phyloP scores from a whole-genome alignment of 176 grass and related monocot species.

The Bonia amplexicaulis region DNA sequence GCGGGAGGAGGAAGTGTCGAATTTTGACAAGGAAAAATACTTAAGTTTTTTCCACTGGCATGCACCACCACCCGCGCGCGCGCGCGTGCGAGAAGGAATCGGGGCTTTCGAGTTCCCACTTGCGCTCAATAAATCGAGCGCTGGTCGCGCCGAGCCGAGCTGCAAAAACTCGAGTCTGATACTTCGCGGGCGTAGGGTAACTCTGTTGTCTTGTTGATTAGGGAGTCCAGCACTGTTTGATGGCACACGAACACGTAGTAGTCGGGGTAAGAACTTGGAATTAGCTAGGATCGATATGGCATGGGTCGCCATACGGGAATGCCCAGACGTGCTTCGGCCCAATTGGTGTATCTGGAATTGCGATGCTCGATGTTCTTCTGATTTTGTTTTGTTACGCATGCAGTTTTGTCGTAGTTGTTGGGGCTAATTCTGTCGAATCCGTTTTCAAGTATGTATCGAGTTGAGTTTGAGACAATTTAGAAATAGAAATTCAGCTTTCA shows the following conservation, averaged over 20 bases:
- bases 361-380: conserved; percentile 12
- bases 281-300: conserved; percentile 32
- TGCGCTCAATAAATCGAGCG: too few species aligned
- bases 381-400: neutral
- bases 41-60: too few species aligned
- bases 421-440: too few species aligned
- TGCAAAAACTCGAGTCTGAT: neutral
- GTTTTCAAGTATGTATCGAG: too few species aligned
- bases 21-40: too few species aligned
- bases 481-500: too few species aligned
- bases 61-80: neutral
- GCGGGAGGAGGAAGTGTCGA: too few species aligned
- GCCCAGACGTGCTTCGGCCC: conserved; percentile 37
- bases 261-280: conserved; percentile 13
- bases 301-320: conserved; percentile 34
- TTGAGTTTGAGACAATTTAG: too few species aligned
- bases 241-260: neutral
- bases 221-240: neutral
- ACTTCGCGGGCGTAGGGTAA: neutral
- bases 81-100: neutral
- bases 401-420: neutral
- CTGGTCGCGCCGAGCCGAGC: neutral
- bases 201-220: neutral
- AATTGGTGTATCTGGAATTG: conserved; percentile 50
- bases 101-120: neutral